Conservation (phyloP, 805 yeast species). For the Metschnikowia dekortorum region DNA sequence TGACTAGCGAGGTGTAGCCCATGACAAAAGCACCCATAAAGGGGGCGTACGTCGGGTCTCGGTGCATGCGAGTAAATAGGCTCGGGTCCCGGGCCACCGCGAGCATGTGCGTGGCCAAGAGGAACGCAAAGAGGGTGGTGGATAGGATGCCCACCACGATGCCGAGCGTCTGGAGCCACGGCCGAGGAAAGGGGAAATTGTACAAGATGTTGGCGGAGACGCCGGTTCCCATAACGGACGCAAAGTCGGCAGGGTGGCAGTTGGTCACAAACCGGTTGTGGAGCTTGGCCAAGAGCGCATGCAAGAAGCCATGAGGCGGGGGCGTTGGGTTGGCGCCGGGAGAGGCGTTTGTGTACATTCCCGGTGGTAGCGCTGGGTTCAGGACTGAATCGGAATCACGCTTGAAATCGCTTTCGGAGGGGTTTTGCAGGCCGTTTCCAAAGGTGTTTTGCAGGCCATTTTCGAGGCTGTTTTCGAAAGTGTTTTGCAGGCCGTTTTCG, state of each 20-base stretch:
- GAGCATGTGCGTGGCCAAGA: constrained; percentile 38
- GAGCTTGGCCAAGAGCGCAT: constrained; percentile 3
- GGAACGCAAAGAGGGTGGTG: constrained; percentile 41
- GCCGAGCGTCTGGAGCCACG: constrained; percentile 57
- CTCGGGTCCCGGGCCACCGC: constrained; percentile 33
- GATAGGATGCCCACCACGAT: constrained; percentile 61
- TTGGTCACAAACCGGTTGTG: constrained; percentile 17
- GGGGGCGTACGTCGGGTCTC: constrained; percentile 45
- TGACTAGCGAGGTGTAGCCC: constrained; percentile 69
- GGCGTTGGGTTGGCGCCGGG: too few species aligned
- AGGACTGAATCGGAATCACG: too few species aligned
- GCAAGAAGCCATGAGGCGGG: not conserved
- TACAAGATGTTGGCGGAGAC: constrained; percentile 60
- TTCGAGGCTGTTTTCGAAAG: too few species aligned
- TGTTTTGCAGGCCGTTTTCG: too few species aligned
- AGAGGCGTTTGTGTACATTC: too few species aligned
- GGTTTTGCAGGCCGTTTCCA: too few species aligned
- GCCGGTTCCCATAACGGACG: constrained; percentile 83
- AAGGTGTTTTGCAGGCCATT: too few species aligned
- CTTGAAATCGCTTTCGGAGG: too few species aligned
- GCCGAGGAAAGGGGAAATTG: constrained; percentile 59
- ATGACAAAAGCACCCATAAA: constrained; percentile 78
- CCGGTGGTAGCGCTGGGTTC: too few species aligned
- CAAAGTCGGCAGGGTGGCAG: constrained; percentile 56
- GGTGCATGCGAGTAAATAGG: constrained; percentile 17